phyloP scores from a whole-genome alignment of 345 rosid genomes.

The Salix caprea region DNA sequence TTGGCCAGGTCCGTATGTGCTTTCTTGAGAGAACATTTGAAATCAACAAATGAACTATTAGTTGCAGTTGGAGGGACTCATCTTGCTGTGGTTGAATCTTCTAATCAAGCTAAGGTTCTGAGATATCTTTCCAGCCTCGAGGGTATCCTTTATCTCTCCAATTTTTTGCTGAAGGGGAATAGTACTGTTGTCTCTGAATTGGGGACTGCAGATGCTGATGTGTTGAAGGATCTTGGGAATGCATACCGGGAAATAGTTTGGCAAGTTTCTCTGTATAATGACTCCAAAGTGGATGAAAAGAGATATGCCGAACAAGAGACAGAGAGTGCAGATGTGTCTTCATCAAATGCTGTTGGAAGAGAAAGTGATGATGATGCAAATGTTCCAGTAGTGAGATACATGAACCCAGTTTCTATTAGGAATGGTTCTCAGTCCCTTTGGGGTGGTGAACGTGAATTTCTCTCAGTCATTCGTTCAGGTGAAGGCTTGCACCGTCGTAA shows the following conservation, averaged over 20 bases:
- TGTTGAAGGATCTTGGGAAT: constrained; percentile 75
- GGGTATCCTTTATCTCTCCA: constrained; percentile 67
- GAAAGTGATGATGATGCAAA: constrained; percentile 79
- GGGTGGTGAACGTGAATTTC: constrained; percentile 76
- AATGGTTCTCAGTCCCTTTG: constrained; percentile 68
- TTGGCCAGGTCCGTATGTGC: constrained; percentile 77
- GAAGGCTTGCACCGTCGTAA: constrained; percentile 76
- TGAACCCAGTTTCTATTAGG: constrained; percentile 73
- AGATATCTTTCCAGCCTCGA: constrained; percentile 76
- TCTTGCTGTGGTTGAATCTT: constrained; percentile 54
- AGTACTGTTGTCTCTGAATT: constrained; percentile 67
- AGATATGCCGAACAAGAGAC: constrained; percentile 47
- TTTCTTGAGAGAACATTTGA: constrained; percentile 72
- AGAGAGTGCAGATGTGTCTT: constrained; percentile 50
- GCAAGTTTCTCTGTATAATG: constrained; percentile 76
- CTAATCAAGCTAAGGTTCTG: constrained; percentile 50
- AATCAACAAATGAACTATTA: constrained; percentile 49
- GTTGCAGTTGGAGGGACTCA: constrained; percentile 55
- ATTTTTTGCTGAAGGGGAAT: constrained; percentile 78
- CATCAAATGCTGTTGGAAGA: constrained; percentile 67
- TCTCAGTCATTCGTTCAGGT: constrained; percentile 71
- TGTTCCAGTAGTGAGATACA: constrained; percentile 63
- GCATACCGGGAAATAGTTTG: constrained; percentile 70
- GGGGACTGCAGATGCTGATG: constrained; percentile 86
- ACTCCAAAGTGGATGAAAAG: constrained; percentile 69